phyloP scores from a whole-genome alignment of 768 basidiomycete genomes.

The Hericium alpestre region DNA sequence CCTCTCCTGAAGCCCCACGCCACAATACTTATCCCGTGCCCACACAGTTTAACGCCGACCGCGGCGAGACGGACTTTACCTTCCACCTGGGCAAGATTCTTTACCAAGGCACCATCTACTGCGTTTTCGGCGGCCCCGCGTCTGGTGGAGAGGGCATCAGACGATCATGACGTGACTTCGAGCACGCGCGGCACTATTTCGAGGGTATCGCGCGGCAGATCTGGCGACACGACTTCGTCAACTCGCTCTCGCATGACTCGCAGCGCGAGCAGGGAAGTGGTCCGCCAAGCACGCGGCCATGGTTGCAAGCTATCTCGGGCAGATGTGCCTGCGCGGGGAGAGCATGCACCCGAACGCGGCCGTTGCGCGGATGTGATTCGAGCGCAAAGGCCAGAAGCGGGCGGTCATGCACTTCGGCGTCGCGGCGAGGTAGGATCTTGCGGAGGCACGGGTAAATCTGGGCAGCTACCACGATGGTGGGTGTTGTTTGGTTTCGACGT shows the following conservation, averaged over 20 bases:
- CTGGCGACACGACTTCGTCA: slow-evolving; percentile 75
- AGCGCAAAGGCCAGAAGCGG: slow-evolving; percentile 58
- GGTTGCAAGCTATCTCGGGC: slow-evolving; percentile 80
- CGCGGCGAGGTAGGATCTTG: slow-evolving; percentile 80
- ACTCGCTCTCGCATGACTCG: slow-evolving; percentile 31
- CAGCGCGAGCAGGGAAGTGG: slow-evolving; percentile 18
- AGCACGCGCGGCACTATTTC: slow-evolving; percentile 75
- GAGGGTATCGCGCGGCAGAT: slow-evolving; percentile 68
- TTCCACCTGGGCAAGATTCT: slow-evolving; percentile 91
- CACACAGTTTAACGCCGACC: slow-evolving; percentile 83
- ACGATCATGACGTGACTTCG: slow-evolving; percentile 68
- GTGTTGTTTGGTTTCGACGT: slow-evolving; percentile 7
- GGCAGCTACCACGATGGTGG: slow-evolving; percentile 69
- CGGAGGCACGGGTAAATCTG: slow-evolving; percentile 86
- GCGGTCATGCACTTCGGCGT: slow-evolving; percentile 58
- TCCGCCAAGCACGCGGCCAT: slow-evolving; percentile 51
- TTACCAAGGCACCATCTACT: slow-evolving; percentile 94
- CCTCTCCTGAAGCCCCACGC: background rate
- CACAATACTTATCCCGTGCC: background rate
- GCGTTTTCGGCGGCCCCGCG: slow-evolving; percentile 75
- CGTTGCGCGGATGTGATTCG: slow-evolving; percentile 88
- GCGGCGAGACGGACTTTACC: slow-evolving; percentile 81
- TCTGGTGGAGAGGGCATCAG: slow-evolving; percentile 92
- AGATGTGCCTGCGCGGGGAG: slow-evolving; percentile 92
- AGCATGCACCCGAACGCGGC: slow-evolving; percentile 70